Evolutionary conservation across 805 yeast genomes (phyloP).

Genomic region (Nakazawaea pomicola): DNA sequence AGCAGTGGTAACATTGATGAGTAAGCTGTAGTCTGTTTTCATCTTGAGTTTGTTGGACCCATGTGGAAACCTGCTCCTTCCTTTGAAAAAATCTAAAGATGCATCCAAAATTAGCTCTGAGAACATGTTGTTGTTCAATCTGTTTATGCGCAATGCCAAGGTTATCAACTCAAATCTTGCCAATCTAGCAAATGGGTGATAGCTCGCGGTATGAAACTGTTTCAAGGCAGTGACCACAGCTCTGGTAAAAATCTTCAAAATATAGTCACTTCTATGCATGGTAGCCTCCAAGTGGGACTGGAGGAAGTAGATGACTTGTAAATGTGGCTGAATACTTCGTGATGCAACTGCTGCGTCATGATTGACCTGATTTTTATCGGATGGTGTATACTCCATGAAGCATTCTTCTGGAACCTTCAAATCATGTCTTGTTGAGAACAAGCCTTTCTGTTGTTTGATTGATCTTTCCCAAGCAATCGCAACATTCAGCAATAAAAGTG

Average conservation of each 20-base stretch:
- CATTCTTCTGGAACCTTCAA: conserved; percentile 53
- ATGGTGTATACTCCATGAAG: conserved; percentile 87
- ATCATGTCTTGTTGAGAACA: conserved; percentile 57
- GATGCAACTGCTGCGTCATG: conserved; percentile 46
- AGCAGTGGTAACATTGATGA: conserved; percentile 32
- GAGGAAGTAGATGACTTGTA: conserved; percentile 60
- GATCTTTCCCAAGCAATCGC: conserved; percentile 65
- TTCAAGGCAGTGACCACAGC: conserved; percentile 52
- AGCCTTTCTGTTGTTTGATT: conserved; percentile 53
- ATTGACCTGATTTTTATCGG: conserved; percentile 56
- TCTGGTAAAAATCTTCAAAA: conserved; percentile 63
- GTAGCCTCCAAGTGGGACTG: conserved; percentile 78
- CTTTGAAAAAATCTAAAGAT: conserved; percentile 73
- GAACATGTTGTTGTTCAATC: conserved; percentile 33
- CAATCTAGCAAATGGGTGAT: conserved; percentile 78
- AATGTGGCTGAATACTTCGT: conserved; percentile 59
- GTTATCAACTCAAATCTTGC: conserved; percentile 68
- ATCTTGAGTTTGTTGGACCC: conserved; percentile 76
- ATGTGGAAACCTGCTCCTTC: conserved; percentile 63
- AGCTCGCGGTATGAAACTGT: conserved; percentile 52
- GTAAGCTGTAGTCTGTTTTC: conserved; percentile 59
- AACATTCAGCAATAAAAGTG: conserved; percentile 63
- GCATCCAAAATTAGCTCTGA: conserved; percentile 56
- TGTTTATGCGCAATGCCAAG: conserved; percentile 56
- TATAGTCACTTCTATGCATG: conserved; percentile 62